Percentiles rank a stretch among this genome's conserved stretches.
Evolutionary conservation across 208 protist genomes (phyloP).

Genomic region (Phytomonas francai): DNA sequence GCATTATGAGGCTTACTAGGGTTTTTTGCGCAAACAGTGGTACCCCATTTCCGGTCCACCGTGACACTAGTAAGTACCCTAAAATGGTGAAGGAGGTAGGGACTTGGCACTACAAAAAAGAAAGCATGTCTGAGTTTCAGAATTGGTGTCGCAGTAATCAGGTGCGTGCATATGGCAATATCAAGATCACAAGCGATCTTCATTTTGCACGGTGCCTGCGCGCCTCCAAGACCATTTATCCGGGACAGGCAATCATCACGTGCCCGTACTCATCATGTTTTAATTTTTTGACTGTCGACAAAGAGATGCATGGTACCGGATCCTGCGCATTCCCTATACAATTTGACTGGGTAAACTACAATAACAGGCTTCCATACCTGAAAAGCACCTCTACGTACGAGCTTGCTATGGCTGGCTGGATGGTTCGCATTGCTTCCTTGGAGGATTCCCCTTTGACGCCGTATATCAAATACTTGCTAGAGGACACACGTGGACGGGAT

Average conservation of each 20-base stretch:
- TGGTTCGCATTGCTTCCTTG: conserved; percentile 64
- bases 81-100: conserved; percentile 67
- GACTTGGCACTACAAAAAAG: conserved; percentile 69
- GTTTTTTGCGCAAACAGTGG: not conserved
- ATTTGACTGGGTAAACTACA: conserved; percentile 87
- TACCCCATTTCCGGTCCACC: conserved; percentile 16
- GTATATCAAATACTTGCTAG: conserved; percentile 70
- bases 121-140: conserved; percentile 62
- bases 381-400: conserved; percentile 40
- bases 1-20: not conserved
- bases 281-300: conserved; percentile 65
- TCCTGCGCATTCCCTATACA: conserved; percentile 52
- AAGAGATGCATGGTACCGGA: conserved; percentile 44
- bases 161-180: conserved; percentile 63
- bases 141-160: conserved; percentile 54
- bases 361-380: conserved; percentile 53
- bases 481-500: conserved; percentile 79
- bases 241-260: conserved; percentile 77
- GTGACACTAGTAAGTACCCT: conserved; percentile 50
- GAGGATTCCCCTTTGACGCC: conserved; percentile 65
- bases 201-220: conserved; percentile 77
- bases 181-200: conserved; percentile 48
- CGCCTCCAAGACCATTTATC: conserved; percentile 28
- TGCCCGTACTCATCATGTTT: conserved; percentile 54
- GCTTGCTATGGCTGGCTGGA: conserved; percentile 67